Percentiles rank a stretch among this genome's conserved stretches.
Conservation (phyloP, 2,329 filamentous ascomycete genomes). For the Knoxdaviesia proteae region DNA sequence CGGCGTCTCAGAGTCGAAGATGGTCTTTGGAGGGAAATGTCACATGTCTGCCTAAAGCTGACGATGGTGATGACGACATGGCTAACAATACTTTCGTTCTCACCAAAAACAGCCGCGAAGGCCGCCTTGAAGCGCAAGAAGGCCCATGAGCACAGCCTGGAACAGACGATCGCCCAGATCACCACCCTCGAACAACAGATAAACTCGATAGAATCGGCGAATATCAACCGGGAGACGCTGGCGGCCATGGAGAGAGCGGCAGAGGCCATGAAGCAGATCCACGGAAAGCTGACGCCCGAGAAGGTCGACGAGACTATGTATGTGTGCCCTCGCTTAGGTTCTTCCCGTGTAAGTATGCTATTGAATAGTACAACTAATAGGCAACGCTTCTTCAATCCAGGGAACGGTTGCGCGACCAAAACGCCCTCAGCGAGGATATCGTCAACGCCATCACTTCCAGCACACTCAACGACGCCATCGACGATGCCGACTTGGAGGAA, state of each 20-base stretch:
- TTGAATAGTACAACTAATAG: not conserved
- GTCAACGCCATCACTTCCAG: conserved; percentile 61
- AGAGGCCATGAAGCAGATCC: conserved; percentile 80
- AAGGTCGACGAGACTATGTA: conserved; percentile 94
- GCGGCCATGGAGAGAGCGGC: conserved; percentile 84
- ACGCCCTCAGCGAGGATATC: conserved; percentile 85
- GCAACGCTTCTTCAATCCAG: conserved; percentile 20
- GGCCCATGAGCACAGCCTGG: conserved; percentile 72
- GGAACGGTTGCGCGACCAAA: conserved; percentile 81
- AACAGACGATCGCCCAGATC: conserved; percentile 80
- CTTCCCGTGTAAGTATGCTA: not conserved
- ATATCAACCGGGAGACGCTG: conserved; percentile 95
- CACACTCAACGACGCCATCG: conserved; percentile 45
- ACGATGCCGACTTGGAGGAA: conserved; percentile 70
- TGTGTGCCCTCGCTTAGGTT: conserved; percentile 15
- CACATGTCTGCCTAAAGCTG: too few relatives aligned
- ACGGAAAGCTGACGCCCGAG: conserved; percentile 74
- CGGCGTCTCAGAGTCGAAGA: too few relatives aligned
- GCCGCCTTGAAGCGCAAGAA: conserved; percentile 86
- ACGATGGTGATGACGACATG: not conserved
- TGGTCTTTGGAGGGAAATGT: too few relatives aligned
- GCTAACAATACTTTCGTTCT: conserved; percentile 1
- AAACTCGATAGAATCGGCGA: conserved; percentile 89
- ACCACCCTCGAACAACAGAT: conserved; percentile 87
- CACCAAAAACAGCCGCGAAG: conserved; percentile 49